Evolutionary conservation across 2,329 filamentous ascomycete genomes (phyloP), one percentile per base, ranked within the genome.

Genomic region (Clarireedia monteithiana): DNA sequence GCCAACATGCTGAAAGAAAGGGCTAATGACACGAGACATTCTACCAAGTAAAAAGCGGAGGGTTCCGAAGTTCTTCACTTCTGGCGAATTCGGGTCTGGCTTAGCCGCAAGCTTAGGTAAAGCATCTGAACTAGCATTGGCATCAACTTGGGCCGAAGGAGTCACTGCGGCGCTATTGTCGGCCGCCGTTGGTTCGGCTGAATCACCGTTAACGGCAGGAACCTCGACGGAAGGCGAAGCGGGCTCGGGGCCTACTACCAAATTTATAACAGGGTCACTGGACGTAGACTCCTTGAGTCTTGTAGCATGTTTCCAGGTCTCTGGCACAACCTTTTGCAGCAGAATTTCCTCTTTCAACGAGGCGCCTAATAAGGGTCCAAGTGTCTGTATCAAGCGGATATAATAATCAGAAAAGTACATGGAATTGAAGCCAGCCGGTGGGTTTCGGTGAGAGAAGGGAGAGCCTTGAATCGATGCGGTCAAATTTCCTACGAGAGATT

Each of bases 341-440:
- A 85, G 75, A 38, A 91, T 87, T 62, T 95, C 88, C 70, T 99
- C 92, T 70, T 85, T 86, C n/a, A 95, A 78, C 58, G 90, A 88
- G 52, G 86, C 85, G 44, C 88, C 82, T 61, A 96, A 80, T 15
- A 99, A 74, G 24, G 84, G 84, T 3, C 90, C 91, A 36, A 97
- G 78, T 26, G 84, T 83, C 59, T 83, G 80, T 24, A 95, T 79
- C 39, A 96, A 74, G n/a, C 77, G 73, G 46, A 83, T 76, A 68
- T 95, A 95, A 68, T 89, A 85, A 69, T 97, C 92, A 34, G 85
- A 89, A 23, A 95, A 79, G 66, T 95, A 95, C 63, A 95, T 80
- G 26, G 83, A 80, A 54, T 82, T 83, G 65, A 96, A 88, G 10
- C 86, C 80, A 30, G 83, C 80, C 9, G 74, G 75, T 51, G 61